Base-by-base conservation (phyloP, 305 asterid species). In the Stenogyne calaminthoides region DNA sequence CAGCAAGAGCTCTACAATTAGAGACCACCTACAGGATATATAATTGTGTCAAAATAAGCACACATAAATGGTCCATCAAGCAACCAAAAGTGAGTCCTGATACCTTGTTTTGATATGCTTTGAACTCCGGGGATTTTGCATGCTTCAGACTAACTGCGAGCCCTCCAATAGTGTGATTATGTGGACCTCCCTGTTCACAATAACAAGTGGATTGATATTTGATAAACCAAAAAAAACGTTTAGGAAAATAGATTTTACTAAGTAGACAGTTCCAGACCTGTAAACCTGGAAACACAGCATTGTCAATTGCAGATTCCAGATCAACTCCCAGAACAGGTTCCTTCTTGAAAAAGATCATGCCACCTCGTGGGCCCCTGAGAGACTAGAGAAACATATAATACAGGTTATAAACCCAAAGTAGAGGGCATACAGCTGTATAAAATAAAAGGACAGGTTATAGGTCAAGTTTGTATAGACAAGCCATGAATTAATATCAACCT, bases 281-380 rank as follows among this genome's bases (percentile, higher is more conserved):
- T 74, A 92, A 82, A 71, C 98, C 97, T 5, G 98, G 99, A 47
- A 92, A 92, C 70, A 92, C 97, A 47, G 99, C 98, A 78, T 92
- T 92, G 73, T 95, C 92, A 64, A 95, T 88, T 66, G 95, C 92
- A 55, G 97, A 61, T 80, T 95, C 98, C 69, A 95, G 81, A 74
- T 90, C 95, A 61, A 88, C 84, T 60, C 97, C 97, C 20, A 88
- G 82, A 83, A 92, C 83, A 70, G 97, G 96, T 67, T 89, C 94
- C 82, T 89, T 92, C 86, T 75, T 89, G 91, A 92, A 95, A 79
- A 95, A 95, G 73, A 95, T 95, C 98, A 95, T 92, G 78, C 98
- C 97, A 32, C 99, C 99, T 80, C 99, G 88, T 9, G 98, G 97
- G 51, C 99, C 98, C 83, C 99, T 88, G 69, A 92, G 90, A 71